These are phyloP conservation scores for Suhomyces pyralidae DNA, from an alignment of 805 yeast species.

Conservation along the genomic window DNA sequence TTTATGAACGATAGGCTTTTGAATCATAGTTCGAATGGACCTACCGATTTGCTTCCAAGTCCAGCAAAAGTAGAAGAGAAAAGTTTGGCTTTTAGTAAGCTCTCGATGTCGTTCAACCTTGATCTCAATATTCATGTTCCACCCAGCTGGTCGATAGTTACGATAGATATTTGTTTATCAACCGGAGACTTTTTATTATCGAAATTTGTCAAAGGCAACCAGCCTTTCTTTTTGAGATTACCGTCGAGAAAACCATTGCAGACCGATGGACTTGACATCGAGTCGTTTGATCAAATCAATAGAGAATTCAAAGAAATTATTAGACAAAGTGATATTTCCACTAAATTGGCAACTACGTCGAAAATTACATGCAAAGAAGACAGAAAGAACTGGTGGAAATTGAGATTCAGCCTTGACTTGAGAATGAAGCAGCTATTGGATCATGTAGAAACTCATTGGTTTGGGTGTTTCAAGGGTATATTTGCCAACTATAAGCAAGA, in stretches of 20 bases:
- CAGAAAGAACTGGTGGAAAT: conserved; percentile 75
- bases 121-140: conserved; percentile 32
- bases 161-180: conserved; percentile 56
- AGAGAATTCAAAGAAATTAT: conserved; percentile 44
- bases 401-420: conserved; percentile 59
- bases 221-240: conserved; percentile 51
- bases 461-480: conserved; percentile 72
- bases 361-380: conserved; percentile 55
- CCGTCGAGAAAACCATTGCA: conserved; percentile 50
- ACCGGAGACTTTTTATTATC: conserved; percentile 60
- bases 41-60: conserved; percentile 10
- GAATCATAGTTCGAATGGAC: conserved; percentile 11
- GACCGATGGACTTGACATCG: conserved; percentile 34
- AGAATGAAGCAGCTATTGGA: conserved; percentile 51
- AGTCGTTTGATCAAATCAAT: conserved; percentile 44
- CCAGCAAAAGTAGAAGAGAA: not conserved
- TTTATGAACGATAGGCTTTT: conserved; percentile 18
- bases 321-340: conserved; percentile 56
- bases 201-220: conserved; percentile 27
- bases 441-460: conserved; percentile 62
- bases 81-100: not conserved
- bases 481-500: conserved; percentile 40
- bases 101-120: conserved; percentile 7
- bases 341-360: conserved; percentile 52
- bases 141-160: conserved; percentile 52